Conservation (phyloP, 2,329 filamentous ascomycete species). For the Microcera coccophila region DNA sequence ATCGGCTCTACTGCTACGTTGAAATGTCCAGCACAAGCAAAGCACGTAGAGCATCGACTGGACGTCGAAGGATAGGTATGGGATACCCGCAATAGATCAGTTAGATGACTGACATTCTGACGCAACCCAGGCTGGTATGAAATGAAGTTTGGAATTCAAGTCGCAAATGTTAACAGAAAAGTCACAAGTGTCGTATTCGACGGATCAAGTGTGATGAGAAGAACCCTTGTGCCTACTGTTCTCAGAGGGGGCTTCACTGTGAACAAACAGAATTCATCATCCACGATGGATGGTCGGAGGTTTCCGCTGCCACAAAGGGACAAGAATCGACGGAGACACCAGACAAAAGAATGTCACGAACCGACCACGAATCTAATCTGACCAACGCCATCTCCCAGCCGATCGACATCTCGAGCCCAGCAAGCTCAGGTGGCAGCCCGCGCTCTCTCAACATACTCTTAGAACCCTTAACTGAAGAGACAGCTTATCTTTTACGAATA, state of each 20-base stretch:
- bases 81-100: too few relatives aligned
- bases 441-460: background rate
- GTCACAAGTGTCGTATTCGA: background rate
- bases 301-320: background rate
- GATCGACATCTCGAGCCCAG: background rate
- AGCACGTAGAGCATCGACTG: too few relatives aligned
- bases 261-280: slow-evolving; percentile 3
- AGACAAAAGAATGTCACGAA: background rate
- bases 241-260: slow-evolving; percentile 3
- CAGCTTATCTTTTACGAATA: slow-evolving; percentile 1
- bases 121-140: too few relatives aligned
- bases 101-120: too few relatives aligned
- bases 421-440: background rate
- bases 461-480: slow-evolving; percentile 1
- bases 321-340: background rate
- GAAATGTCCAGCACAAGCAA: too few relatives aligned
- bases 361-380: background rate
- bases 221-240: slow-evolving; percentile 7
- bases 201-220: slow-evolving; percentile 6
- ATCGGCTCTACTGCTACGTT: too few relatives aligned
- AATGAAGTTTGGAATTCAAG: too few relatives aligned
- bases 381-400: background rate
- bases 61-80: too few relatives aligned
- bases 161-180: too few relatives aligned
- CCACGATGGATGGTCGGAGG: background rate